Conservation (phyloP, 176 grass and related monocot genomes). For the Rhynchospora breviuscula region DNA sequence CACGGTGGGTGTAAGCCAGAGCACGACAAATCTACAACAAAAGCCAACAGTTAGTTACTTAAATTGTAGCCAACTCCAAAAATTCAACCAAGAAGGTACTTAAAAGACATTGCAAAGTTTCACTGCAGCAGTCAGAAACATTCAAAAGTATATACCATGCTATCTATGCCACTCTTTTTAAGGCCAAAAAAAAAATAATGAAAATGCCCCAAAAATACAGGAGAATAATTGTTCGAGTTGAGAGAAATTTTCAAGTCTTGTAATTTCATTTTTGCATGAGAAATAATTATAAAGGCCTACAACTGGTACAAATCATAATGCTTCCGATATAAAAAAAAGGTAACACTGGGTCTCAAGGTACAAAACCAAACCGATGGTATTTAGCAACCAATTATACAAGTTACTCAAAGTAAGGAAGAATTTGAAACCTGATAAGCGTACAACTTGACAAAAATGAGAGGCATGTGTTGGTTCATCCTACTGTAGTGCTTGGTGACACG, state of each 20-base stretch:
- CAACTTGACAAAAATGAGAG: slow-evolving; percentile 75
- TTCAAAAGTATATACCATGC: background rate
- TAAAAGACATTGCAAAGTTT: background rate
- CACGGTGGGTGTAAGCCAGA: slow-evolving; percentile 80
- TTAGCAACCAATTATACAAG: background rate
- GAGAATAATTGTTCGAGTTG: background rate
- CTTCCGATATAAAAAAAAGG: background rate
- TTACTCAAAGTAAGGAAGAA: background rate
- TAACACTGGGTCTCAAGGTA: background rate
- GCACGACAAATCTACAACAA: slow-evolving; percentile 79
- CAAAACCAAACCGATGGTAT: background rate
- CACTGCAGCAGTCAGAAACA: background rate
- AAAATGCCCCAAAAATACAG: background rate
- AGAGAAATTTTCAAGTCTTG: background rate
- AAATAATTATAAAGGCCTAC: background rate
- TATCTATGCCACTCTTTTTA: background rate
- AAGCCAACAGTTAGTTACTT: background rate
- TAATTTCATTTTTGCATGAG: background rate
- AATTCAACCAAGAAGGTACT: background rate
- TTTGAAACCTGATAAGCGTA: slow-evolving; percentile 65
- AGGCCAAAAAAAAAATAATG: background rate
- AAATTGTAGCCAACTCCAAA: background rate
- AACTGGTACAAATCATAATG: background rate
- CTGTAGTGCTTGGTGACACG: slow-evolving; percentile 71
- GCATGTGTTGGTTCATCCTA: slow-evolving; percentile 72